phyloP scores from a whole-genome alignment of 345 rosid genomes.

The Ailanthus altissimus region DNA sequence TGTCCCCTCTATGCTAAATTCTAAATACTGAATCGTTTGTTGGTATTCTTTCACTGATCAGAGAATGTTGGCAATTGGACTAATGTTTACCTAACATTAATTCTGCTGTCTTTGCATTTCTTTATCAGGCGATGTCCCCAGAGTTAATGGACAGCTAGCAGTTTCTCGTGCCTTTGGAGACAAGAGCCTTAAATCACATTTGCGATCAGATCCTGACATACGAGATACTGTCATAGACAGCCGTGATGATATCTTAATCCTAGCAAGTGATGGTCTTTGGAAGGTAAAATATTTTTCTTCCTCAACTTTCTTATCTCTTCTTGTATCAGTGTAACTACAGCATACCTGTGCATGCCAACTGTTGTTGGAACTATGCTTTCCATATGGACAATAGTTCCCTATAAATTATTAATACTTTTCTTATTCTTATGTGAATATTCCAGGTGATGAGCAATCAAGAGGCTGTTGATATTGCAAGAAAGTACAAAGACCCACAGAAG shows the following conservation, averaged over 20 bases:
- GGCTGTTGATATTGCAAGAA: slow-evolving; percentile 69
- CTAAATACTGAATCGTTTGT: neutral
- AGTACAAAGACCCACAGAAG: slow-evolving; percentile 63
- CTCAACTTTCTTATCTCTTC: neutral
- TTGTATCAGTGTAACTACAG: neutral
- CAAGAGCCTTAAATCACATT: slow-evolving; percentile 66
- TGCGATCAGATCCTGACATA: slow-evolving; percentile 66
- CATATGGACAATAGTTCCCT: neutral
- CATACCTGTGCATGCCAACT: neutral
- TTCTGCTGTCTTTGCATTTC: slow-evolving; percentile 7
- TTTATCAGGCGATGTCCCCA: slow-evolving; percentile 70
- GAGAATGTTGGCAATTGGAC: neutral
- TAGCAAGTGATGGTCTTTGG: slow-evolving; percentile 74
- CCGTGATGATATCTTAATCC: slow-evolving; percentile 47
- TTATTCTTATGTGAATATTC: slow-evolving; percentile 18
- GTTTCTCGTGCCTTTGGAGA: slow-evolving; percentile 82
- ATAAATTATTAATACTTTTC: neutral
- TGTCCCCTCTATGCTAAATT: neutral
- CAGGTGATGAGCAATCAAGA: slow-evolving; percentile 82
- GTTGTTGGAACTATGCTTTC: neutral
- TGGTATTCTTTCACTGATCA: slow-evolving; percentile 1
- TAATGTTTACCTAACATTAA: slow-evolving; percentile 2
- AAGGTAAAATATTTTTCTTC: slow-evolving; percentile 47
- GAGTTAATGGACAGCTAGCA: slow-evolving; percentile 78
- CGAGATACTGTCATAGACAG: slow-evolving; percentile 36